Evolutionary conservation across 2,329 filamentous ascomycete genomes (phyloP).

Genomic region (Stemphylium vesicarium): DNA sequence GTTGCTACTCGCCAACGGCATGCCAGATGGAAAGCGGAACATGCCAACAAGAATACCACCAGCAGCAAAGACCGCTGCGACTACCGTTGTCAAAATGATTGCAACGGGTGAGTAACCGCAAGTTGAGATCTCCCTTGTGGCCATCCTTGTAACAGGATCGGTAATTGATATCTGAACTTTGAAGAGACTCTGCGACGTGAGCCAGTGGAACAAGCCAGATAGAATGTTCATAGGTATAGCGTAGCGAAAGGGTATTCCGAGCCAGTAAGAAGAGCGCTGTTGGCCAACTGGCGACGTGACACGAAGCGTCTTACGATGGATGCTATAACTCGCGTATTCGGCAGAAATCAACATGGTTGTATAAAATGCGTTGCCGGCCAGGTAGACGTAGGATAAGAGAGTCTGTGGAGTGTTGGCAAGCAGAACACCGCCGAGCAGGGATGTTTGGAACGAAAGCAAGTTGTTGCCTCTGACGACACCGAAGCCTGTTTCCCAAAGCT

Average conservation of each 20-base stretch:
- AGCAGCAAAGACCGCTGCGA: slow-evolving; percentile 17
- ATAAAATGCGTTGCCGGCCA: slow-evolving; percentile 55
- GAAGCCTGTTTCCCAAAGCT: slow-evolving; percentile 19
- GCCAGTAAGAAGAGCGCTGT: slow-evolving; percentile 53
- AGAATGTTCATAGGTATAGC: slow-evolving; percentile 44
- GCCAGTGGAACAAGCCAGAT: slow-evolving; percentile 51
- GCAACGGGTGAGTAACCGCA: slow-evolving; percentile 12
- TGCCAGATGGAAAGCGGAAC: slow-evolving; percentile 24
- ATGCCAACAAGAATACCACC: slow-evolving; percentile 18
- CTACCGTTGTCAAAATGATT: slow-evolving; percentile 17
- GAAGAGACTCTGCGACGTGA: slow-evolving; percentile 54
- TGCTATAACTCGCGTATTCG: slow-evolving; percentile 55
- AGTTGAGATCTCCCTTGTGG: not conserved
- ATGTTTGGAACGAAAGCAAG: slow-evolving; percentile 6
- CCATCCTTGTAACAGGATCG: not conserved
- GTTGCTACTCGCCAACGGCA: slow-evolving; percentile 37
- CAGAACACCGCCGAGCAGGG: slow-evolving; percentile 31
- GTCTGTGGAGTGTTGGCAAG: slow-evolving; percentile 57
- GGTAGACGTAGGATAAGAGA: slow-evolving; percentile 55
- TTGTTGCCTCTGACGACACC: slow-evolving; percentile 19
- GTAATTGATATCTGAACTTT: not conserved
- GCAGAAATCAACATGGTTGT: slow-evolving; percentile 56
- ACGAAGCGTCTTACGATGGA: slow-evolving; percentile 43
- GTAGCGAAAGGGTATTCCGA: slow-evolving; percentile 50
- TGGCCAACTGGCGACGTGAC: slow-evolving; percentile 45